Evolutionary conservation across 306 rosid species (phyloP), one percentile per base, ranked within the genome.

Genomic region (Aeschynomene evenia): DNA sequence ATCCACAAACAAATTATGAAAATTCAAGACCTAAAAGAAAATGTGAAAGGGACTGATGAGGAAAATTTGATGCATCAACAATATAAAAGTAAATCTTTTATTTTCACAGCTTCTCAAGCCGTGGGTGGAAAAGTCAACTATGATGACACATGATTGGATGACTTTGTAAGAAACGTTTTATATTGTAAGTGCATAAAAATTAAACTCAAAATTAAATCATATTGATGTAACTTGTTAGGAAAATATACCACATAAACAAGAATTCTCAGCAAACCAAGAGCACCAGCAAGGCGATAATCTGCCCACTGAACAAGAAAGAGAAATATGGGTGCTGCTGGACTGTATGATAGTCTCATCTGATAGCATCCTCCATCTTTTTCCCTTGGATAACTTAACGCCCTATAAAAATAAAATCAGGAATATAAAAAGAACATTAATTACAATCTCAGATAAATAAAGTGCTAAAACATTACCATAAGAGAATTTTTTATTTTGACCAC

Each of bases 241-340:
- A 45, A 34, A 46, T 57, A 50, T 86, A 93, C 98, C 96, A 83
- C 79, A 78, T 81, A 90, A 73, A 90, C 72, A 64, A 88, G 90
- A 72, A 93, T 68, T 70, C 97, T 88, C 5, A 93, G 87, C 81
- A 90, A 77, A 45, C 98, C 98, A 61, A 93, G 84, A 33, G 89
- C 90, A 45, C 94, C 90, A 23, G 98, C 97, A n/a, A 93, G 85
- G 49, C 81, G 80, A 60, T 86, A 93, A 71, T 93, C 97, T 5
- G 94, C 66, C 98, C 98, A 90, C 43, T 88, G 97, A 73, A 93
- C 86, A 66, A 93, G 96, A 78, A 85, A 90, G 45, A 93, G 94
- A 31, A 93, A 86, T 28, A 90, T 54, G 20, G 85, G 87, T 1
- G 96, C 96, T 18, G 59, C 84, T 2, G 89, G 85, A 82, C 94